Evolutionary conservation across 1,284 basidiomycete species (phyloP), one percentile per base, ranked within the genome.

Genomic region (Ustilago crameri): DNA sequence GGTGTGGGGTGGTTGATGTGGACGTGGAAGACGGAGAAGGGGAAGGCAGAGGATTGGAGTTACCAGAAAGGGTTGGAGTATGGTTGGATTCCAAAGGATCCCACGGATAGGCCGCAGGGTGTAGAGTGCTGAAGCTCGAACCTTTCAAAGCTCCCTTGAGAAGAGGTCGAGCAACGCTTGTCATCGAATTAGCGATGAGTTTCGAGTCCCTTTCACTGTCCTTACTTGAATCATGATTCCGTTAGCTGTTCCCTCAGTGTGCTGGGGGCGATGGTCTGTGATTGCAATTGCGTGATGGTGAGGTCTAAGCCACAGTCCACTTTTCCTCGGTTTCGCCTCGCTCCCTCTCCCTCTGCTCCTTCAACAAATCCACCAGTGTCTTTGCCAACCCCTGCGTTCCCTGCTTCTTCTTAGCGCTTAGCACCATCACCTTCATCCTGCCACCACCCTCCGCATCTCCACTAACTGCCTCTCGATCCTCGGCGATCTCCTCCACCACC

Each of bases 1-100:
- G 74, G 80, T 14, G 87, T 88, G 51, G 91, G 91, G n/a, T 92
- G 91, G 91, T 85, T 91, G n/a, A 90, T 87, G 80, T 92, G 91
- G 91, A 88, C 90, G 12, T 92, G 91, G 90, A 91, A 91, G 87
- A 90, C 88, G n/a, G 79, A 81, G 51, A 23, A 61, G 15, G 51
- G 58, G 30, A 66, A 49, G 9, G 77, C 78, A 1, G 76, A 79
- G 47, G 83, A 83, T 22, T 84, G 82, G 78, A 75, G 74, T 44
- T 83, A 82, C 72, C 64, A 79, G 60, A 75, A 78, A 41, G 78
- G 82, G 27, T 60, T 83, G 15, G 70, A 76, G 58, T 64, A 76
- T 35, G 80, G 79, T 32, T 81, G 76, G 74, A 81, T 82, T 51
- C 74, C 76, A 1, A 58, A 46, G 17, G 59, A 78, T 44, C 74